These are phyloP conservation scores for Ceratobasidium sp. DNA, from an alignment of 1,284 basidiomycete genomes.

Conservation along the genomic window DNA sequence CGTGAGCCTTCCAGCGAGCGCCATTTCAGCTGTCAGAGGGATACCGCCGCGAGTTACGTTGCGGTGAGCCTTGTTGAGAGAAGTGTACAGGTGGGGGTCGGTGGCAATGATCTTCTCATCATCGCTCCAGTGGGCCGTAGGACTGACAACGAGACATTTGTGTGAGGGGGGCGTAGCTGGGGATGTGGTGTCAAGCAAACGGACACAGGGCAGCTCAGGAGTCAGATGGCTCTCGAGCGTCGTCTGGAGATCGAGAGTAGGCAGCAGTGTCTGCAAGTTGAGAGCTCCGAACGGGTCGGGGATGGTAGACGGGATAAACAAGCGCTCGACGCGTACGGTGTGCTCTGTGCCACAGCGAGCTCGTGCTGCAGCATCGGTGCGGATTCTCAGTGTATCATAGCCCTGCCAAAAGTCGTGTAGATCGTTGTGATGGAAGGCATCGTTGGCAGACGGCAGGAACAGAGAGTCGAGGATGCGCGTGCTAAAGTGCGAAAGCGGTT, in stretches of 20 bases:
- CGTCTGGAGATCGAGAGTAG: slow-evolving; percentile 67
- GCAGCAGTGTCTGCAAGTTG: slow-evolving; percentile 64
- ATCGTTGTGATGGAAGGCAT: slow-evolving; percentile 52
- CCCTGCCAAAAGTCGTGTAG: slow-evolving; percentile 71
- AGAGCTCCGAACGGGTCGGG: slow-evolving; percentile 63
- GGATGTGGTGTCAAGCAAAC: slow-evolving; percentile 34
- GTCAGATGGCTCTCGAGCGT: slow-evolving; percentile 59
- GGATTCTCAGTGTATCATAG: slow-evolving; percentile 63
- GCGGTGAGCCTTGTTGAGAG: slow-evolving; percentile 60
- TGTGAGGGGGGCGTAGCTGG: slow-evolving; percentile 17
- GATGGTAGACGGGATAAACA: slow-evolving; percentile 67
- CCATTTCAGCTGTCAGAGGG: slow-evolving; percentile 70
- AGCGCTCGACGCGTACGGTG: slow-evolving; percentile 77
- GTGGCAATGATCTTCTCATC: slow-evolving; percentile 59
- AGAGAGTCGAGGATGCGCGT: slow-evolving; percentile 66
- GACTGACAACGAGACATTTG: slow-evolving; percentile 71
- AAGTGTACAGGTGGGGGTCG: slow-evolving; percentile 64
- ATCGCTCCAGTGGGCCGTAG: slow-evolving; percentile 73
- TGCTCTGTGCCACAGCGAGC: slow-evolving; percentile 73
- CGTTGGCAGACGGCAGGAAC: slow-evolving; percentile 47
- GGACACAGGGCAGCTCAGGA: slow-evolving; percentile 41
- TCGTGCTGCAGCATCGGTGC: slow-evolving; percentile 71
- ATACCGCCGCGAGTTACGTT: slow-evolving; percentile 62
- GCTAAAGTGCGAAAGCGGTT: slow-evolving; percentile 64
- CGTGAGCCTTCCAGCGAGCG: slow-evolving; percentile 61